phyloP scores from a whole-genome alignment of 192 early-diverging fungal species.

The Obelidium mucronatum region DNA sequence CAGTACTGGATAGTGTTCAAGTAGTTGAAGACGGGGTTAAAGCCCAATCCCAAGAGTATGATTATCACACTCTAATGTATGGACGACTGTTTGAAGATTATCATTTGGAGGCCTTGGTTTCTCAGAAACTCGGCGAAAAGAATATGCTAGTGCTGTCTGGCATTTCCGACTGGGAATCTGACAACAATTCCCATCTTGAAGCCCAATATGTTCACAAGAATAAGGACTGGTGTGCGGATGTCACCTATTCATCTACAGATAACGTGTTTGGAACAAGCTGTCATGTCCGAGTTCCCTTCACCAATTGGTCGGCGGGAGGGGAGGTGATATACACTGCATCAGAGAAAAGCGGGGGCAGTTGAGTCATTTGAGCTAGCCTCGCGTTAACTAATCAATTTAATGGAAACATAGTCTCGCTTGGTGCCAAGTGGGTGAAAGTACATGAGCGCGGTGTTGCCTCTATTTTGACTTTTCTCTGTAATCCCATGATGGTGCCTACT shows the following conservation, averaged over 20 bases:
- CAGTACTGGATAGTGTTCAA: too few species aligned
- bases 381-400: not conserved
- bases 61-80: constrained; percentile 67
- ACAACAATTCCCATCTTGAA: constrained; percentile 71
- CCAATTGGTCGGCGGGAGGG: constrained; percentile 53
- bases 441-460: constrained; percentile 19
- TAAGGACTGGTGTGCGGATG: constrained; percentile 32
- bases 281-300: constrained; percentile 72
- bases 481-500: constrained; percentile 27
- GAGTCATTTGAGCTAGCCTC: constrained; percentile 26
- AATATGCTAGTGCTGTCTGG: constrained; percentile 68
- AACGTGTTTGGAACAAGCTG: constrained; percentile 81
- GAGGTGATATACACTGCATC: constrained; percentile 65
- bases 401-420: constrained; percentile 39
- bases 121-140: constrained; percentile 58
- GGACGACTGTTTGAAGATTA: constrained; percentile 77
- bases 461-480: constrained; percentile 25
- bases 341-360: constrained; percentile 90
- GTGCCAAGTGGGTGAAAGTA: constrained; percentile 32
- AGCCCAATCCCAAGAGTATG: not conserved
- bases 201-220: constrained; percentile 57
- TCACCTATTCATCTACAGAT: constrained; percentile 69
- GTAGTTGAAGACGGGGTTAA: too few species aligned
- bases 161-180: constrained; percentile 61
- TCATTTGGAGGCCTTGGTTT: constrained; percentile 70